Evolutionary conservation across 352 stramenopile genomes (phyloP), one percentile per base, ranked within the genome.

Genomic region (Blastocystis sp.): DNA sequence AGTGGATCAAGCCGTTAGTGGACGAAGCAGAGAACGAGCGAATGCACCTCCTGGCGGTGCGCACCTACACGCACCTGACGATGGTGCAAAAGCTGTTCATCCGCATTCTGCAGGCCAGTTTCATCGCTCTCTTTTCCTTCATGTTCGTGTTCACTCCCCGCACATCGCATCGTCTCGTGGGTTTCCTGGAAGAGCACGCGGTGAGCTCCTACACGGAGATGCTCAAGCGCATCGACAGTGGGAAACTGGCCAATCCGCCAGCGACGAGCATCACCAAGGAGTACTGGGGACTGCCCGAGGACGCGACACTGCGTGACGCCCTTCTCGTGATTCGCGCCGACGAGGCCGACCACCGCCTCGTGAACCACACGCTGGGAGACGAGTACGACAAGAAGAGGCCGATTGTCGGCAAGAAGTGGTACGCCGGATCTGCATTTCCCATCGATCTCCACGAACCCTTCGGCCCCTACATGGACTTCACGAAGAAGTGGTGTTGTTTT

Each of bases 1-100:
- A 80, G 45, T 88, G 78, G 78, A 78, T 88, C 37, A 88, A 88
- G 91, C 95, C 94, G 13, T 88, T 98, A 12, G 91, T 96, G 2
- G 95, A 96, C 65, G 95, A 97, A 74, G 94, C 94, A 21, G 95
- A 98, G 91, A 97, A 98, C 91, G 95, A 97, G 92, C 92, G 95
- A 67, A 97, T 97, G 94, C 95, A 98, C 88, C 88, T 97, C 39
- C 91, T 97, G 9, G 96, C 96, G 88, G 96, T 96, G 90, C 92
- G 94, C 94, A 62, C 78, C 61, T 74, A 69, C 76, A 88, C 70
- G 29, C 33, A 80, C 37, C 76, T 90, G 21, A 91, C 51, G 29
- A 26, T 76, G 6, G 45, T 90, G 1, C 76, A 92, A 37, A 76
- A 88, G 41, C 39, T 70, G 13, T 90, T 92, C 51, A 90, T 91